phyloP scores from a whole-genome alignment of 1,139 yeast species.

The Yueomyces sp. region DNA sequence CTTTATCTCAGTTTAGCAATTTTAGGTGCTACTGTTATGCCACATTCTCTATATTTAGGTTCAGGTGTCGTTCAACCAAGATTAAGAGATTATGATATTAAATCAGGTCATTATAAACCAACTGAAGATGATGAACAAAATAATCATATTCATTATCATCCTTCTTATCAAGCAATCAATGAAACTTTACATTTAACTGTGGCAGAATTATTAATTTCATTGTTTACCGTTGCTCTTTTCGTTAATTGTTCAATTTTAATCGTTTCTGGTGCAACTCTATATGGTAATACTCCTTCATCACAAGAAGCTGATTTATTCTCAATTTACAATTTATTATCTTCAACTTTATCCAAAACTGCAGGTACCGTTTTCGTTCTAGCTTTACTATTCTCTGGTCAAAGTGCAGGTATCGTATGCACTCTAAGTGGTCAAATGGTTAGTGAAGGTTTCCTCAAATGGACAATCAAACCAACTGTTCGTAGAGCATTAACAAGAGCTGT shows the following conservation, averaged over 20 bases:
- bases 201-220: constrained; percentile 49
- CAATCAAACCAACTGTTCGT: constrained; percentile 54
- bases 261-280: constrained; percentile 60
- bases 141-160: constrained; percentile 35
- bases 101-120: constrained; percentile 32
- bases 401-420: constrained; percentile 75
- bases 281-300: constrained; percentile 45
- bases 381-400: constrained; percentile 62
- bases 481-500: constrained; percentile 58
- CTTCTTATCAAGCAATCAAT: constrained; percentile 53
- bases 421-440: constrained; percentile 73
- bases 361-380: constrained; percentile 67
- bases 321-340: constrained; percentile 52
- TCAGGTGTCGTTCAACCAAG: constrained; percentile 69
- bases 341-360: constrained; percentile 53
- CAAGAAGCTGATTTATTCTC: constrained; percentile 60
- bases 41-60: constrained; percentile 64
- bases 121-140: constrained; percentile 19
- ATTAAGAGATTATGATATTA: constrained; percentile 48
- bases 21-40: constrained; percentile 77
- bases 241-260: constrained; percentile 64
- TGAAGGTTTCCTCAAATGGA: constrained; percentile 71
- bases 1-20: constrained; percentile 59
- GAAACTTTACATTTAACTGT: constrained; percentile 56
- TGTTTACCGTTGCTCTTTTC: constrained; percentile 60